Evolutionary conservation across 2,329 filamentous ascomycete species (phyloP).

Genomic region (Botrytis fragariae): DNA sequence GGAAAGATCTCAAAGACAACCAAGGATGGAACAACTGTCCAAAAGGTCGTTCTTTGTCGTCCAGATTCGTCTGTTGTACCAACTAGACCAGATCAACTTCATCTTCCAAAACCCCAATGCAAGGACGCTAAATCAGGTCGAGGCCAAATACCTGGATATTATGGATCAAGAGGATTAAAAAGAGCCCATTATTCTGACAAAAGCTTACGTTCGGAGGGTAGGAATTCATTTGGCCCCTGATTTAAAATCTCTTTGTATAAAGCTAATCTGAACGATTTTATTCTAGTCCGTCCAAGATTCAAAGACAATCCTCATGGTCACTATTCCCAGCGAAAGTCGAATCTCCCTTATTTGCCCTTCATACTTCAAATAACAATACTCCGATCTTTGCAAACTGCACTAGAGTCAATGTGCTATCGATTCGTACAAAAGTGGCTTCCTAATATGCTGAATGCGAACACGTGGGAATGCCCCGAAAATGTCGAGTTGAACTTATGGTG

Average conservation of each 20-base stretch:
- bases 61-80: not conserved
- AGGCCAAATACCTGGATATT: not conserved
- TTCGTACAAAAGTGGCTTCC: slow-evolving; percentile 28
- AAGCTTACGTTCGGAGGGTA: not conserved
- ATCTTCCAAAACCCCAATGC: not conserved
- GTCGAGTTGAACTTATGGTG: slow-evolving; percentile 26
- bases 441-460: slow-evolving; percentile 15
- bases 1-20: not conserved
- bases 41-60: not conserved
- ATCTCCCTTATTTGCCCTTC: slow-evolving; percentile 24
- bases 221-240: not conserved
- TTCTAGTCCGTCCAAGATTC: not conserved
- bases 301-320: not conserved
- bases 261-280: not conserved
- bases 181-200: not conserved
- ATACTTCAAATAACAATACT: slow-evolving; percentile 24
- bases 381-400: slow-evolving; percentile 21
- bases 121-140: not conserved
- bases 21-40: not conserved
- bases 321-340: not conserved
- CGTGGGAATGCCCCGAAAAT: slow-evolving; percentile 25
- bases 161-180: not conserved
- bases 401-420: slow-evolving; percentile 24
- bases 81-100: not conserved
- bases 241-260: not conserved